phyloP scores from a whole-genome alignment of 2,329 filamentous ascomycete species.

The Cytospora mali region DNA sequence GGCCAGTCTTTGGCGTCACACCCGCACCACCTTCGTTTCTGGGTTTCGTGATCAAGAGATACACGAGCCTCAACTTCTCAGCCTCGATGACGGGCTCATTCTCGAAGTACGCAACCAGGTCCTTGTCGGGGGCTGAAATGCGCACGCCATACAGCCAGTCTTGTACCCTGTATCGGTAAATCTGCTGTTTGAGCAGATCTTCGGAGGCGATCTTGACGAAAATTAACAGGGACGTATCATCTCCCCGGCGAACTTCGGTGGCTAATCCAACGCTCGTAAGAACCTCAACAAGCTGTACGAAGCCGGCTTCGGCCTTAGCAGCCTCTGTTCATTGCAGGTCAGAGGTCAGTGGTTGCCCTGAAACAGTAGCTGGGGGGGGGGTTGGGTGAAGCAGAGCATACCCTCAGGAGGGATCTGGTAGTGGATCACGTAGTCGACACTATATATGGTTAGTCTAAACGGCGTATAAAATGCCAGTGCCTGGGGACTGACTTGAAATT shows the following conservation, averaged over 20 bases:
- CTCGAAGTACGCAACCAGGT: slow-evolving; percentile 68
- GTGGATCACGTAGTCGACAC: slow-evolving; percentile 87
- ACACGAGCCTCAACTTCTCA: slow-evolving; percentile 84
- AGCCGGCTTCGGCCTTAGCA: slow-evolving; percentile 70
- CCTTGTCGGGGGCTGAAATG: slow-evolving; percentile 72
- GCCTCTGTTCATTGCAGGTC: slow-evolving; percentile 61
- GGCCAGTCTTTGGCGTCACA: slow-evolving; percentile 67
- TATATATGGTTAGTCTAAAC: slow-evolving; percentile 34
- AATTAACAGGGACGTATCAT: slow-evolving; percentile 73
- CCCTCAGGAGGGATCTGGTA: slow-evolving; percentile 73
- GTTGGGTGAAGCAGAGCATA: slow-evolving; percentile 40
- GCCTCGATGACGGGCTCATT: slow-evolving; percentile 82
- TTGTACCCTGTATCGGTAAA: slow-evolving; percentile 84
- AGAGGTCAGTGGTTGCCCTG: slow-evolving; percentile 8
- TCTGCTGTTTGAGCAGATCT: slow-evolving; percentile 73
- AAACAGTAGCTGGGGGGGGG: neutral
- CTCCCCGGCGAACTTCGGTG: slow-evolving; percentile 83
- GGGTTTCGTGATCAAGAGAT: slow-evolving; percentile 78
- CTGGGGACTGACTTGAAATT: slow-evolving; percentile 46
- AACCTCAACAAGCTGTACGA: slow-evolving; percentile 75
- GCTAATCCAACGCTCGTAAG: slow-evolving; percentile 80
- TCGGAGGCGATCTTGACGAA: slow-evolving; percentile 81
- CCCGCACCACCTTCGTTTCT: slow-evolving; percentile 77
- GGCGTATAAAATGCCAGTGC: slow-evolving; percentile 7
- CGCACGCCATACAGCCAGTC: slow-evolving; percentile 94